Evolutionary conservation across 768 basidiomycete species (phyloP), one percentile per base, ranked within the genome.

Genomic region (Chalciporus pseudorubinellus): DNA sequence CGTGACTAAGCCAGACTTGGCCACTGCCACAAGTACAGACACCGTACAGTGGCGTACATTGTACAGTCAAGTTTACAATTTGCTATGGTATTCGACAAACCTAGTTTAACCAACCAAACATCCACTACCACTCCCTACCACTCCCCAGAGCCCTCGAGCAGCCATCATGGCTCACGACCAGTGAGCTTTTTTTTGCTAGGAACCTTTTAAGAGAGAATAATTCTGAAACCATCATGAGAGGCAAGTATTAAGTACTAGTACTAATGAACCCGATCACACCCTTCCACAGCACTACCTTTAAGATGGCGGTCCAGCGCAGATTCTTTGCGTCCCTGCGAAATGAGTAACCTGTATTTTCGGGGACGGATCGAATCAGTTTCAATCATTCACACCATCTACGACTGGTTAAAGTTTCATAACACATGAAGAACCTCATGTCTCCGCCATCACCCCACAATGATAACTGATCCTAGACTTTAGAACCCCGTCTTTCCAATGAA

Each of bases 321-420:
- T 24, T 24, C 24, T 24, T 24, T 7, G 24, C 24, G 24, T 24
- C 24, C 29, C 5, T 9, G 29, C 29, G 29, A 31, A 31, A 31
- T 11, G 29, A 8, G 10, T 11, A 8, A 13, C 10, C 13, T 13
- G 10, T 11, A 11, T 31, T 29, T 29, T 9, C 57, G 65, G 59
- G 44, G 48, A 48, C 62, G 58, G 65, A 59, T 42, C 57, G 59
- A 55, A 53, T 56, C 49, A 45, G 53, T 54, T 61, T 40, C 22
- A 40, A 48, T 57, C 28, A 21, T 18, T 26, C 44, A 36, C 41
- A 40, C 43, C 51, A 22, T 55, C 50, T 38, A 39, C 28, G 16
- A 39, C 42, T 41, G 41, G 50, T 34, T 59, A 56, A 57, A 18
- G 55, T 61, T 67, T 67, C 65, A 67, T 63, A 51, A 50, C 22